Base-by-base conservation (phyloP, 2,329 filamentous ascomycete genomes). In the Didymella keratinophila region DNA sequence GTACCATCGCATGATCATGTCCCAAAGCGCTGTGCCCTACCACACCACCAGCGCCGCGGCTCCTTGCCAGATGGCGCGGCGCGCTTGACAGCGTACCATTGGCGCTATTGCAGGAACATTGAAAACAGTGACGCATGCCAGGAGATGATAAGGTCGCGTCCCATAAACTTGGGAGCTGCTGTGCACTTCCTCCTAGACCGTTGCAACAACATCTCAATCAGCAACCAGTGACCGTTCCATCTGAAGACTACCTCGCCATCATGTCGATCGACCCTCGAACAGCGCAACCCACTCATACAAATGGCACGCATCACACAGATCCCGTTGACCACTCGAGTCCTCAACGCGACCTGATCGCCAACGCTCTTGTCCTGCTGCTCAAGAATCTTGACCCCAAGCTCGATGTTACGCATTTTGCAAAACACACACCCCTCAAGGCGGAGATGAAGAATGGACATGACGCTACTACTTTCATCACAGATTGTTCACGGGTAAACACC, bases 381-480 rank as follows among this genome's bases (percentile, higher is more conserved):
- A 48, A 45, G 11, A 37, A 58, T 23, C 20, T 49, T 30, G 23
- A 56, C 14, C 54, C 54, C 14, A 42, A 51, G 16, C 54, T 56
- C 42, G 42, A 56, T 20, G 23, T 23, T 6, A 41, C 25, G 9
- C 47, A 56, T 20, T 56, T 56, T n/a, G 54, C 54, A 5, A 39
- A 34, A 12, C 53, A 56, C 34, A 56, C 53, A 14, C 53, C 47
- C 3, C 47, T 46, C 5, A 56, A 51, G 37, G 53, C 53, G 4
- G 54, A 52, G 18, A 46, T 52, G 53, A 34, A 42, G 34, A 52
- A 42, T 28, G 27, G 34, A 11, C 47, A 47, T 12, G 47, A 56
- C 11, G 54, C 54, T 5, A 42, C 47, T 28, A 51, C 42, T 4
- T 52, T 56, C 18, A 45, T 51, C 32, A 46, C 30, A 4, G 52